phyloP scores from a whole-genome alignment of 1,284 basidiomycete species.

The Singerocomus rubriflavus region DNA sequence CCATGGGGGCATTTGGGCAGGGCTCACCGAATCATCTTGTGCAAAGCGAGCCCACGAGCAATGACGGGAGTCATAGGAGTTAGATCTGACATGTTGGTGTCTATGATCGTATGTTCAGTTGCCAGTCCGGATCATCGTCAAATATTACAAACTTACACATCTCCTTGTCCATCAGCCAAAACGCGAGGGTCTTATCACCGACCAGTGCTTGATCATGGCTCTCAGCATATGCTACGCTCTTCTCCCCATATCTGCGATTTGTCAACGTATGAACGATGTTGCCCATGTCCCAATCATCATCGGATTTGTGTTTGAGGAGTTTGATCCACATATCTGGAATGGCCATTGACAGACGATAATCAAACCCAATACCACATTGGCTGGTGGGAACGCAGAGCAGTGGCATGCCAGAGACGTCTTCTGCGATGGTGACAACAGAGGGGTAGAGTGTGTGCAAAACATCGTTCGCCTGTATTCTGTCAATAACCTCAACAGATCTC shows the following conservation, averaged over 20 bases:
- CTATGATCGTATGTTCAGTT: constrained; percentile 46
- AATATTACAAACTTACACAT: constrained; percentile 68
- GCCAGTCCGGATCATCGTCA: neutral
- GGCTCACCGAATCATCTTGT: constrained; percentile 94
- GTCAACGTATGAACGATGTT: constrained; percentile 89
- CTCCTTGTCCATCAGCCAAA: constrained; percentile 99
- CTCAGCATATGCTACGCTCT: constrained; percentile 93
- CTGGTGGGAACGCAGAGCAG: constrained; percentile 80
- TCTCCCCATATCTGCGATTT: constrained; percentile 88
- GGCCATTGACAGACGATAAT: constrained; percentile 97
- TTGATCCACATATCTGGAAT: constrained; percentile 99
- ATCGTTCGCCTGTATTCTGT: constrained; percentile 78
- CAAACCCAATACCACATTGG: constrained; percentile 93
- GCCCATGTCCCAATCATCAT: constrained; percentile 88
- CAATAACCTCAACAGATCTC: constrained; percentile 2
- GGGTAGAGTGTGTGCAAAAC: constrained; percentile 84
- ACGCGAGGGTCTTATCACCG: constrained; percentile 96
- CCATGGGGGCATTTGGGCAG: neutral
- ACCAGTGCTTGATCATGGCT: constrained; percentile 98
- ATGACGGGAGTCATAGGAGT: constrained; percentile 84
- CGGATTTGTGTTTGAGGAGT: constrained; percentile 87
- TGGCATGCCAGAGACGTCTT: constrained; percentile 99
- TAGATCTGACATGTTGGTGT: constrained; percentile 95
- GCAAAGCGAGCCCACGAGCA: constrained; percentile 85
- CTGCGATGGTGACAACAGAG: constrained; percentile 85